Conservation (phyloP, 2,329 filamentous ascomycete genomes). For the Fusarium tupiense region DNA sequence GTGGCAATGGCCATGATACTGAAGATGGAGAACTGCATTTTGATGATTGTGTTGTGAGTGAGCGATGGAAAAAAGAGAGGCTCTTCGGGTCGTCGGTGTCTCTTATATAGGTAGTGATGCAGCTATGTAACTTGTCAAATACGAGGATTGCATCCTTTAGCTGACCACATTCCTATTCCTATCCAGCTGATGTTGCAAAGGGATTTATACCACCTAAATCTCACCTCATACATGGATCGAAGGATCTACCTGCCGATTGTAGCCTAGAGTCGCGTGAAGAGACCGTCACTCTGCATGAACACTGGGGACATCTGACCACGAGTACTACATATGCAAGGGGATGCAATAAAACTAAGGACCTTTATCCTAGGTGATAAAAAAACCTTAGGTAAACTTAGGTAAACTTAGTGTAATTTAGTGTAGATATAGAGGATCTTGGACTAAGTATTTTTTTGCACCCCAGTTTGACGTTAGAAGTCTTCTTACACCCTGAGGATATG, state of each 20-base stretch:
- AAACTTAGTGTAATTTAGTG: no score
- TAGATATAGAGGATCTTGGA: no score
- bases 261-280: not conserved
- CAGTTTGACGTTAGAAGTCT: no score
- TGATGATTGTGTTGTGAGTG: not conserved
- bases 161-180: slow-evolving; percentile 14
- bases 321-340: not conserved
- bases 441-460: no score
- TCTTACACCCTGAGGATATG: no score
- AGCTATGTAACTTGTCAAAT: not conserved
- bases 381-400: no score
- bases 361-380: no score
- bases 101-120: not conserved
- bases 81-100: not conserved
- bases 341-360: no score
- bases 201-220: not conserved
- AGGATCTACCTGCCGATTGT: slow-evolving; percentile 4
- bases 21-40: slow-evolving; percentile 12
- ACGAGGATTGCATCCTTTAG: slow-evolving; percentile 10
- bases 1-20: slow-evolving; percentile 8
- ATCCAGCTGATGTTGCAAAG: not conserved
- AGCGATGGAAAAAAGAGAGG: rapidly evolving
- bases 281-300: not conserved
- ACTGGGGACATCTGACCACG: not conserved
- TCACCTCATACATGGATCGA: not conserved